Base-by-base conservation (phyloP, 495 filamentous ascomycete species). In the Xylaria sp. region DNA sequence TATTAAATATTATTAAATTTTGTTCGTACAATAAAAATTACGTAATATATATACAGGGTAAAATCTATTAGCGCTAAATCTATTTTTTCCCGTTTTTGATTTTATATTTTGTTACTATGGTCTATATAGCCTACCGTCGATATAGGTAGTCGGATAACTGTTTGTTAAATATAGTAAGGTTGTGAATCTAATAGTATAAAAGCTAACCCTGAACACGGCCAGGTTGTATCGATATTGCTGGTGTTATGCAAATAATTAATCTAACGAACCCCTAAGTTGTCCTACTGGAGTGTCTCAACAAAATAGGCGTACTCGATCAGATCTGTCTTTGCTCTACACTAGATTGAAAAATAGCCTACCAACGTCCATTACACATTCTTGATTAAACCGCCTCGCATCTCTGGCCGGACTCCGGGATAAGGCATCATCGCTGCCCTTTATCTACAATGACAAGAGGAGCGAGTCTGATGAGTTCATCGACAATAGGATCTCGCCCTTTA, bases 381-480 rank as follows among this genome's bases (percentile, higher is more conserved):
- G 7, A 2, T 17, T 17, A 50, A 50, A 21, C 21, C n/a, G 4
- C n/a, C 8, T 21, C 46, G 3, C 17, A 21, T 15, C 46, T 5
- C 46, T 21, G 9, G n/a, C 17, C 15, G 5, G 46, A 50, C 21
- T 50, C n/a, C 17, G 46, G n/a, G 21, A 50, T 19, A 50, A 50
- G 46, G 17, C 46, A 9, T 21, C 46, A 21, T 21, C 21, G n/a
- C 15, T 21, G 46, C n/a, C n/a, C n/a, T n/a, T n/a, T n/a, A n/a
- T n/a, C n/a, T n/a, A n/a, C n/a, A 50, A 15, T 50, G 46, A 50
- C 2, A n/a, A 50, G 46, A n/a, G 15, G 4, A 15, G 46, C 7
- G 46, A n/a, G 46, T 50, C 46, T 50, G 46, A 50, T 50, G 46
- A 50, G 15, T 50, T n/a, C 46, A 50, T 50, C 46, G 46, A 50